Evolutionary conservation across 176 grass and related monocot species (phyloP), one percentile per base, ranked within the genome.

Genomic region (Poa pratensis): DNA sequence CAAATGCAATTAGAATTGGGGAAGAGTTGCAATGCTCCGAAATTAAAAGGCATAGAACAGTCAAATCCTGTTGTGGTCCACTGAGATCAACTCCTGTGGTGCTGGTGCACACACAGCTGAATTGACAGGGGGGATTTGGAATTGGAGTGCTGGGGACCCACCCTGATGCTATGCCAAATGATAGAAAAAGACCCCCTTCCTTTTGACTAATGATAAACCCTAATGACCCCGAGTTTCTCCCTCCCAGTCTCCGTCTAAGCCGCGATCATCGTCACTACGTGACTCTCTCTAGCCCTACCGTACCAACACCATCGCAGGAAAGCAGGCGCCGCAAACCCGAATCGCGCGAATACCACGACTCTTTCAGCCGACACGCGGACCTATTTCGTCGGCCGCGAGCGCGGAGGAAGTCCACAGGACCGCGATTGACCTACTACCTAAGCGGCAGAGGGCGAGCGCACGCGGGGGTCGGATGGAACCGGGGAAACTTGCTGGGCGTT

Each of bases 101-200:
- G 64, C 52, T 45, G 3, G 81, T 14, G 64, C 52, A 42, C 39
- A 42, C 7, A 18, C 8, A 42, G 22, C 43, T 49, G 75, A 65
- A 34, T 40, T 22, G 13, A 75, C 57, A 73, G 34, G 20, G 34
- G 49, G 3, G 49, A 51, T 51, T 51, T 51, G 49, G 5, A 62
- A 77, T 53, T 6, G 23, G 7, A 54, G 45, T 45, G 50, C 53
- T n/a, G 19, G 55, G 84, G 88, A 63, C 79, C 88, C 83, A 61
- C 83, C 11, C 6, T 2, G 23, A 30, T 35, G 48, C n/a, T 48
- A 80, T 57, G 45, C 55, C 46, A 80, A 52, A 50, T 46, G 48
- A 59, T 81, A 85, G 72, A 82, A 77, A 82, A 86, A 77, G 84
- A 82, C 88, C 30, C 87, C 40, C 11, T 14, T 19, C 40, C 5